Conservation (phyloP, 306 rosid genomes). For the Cicer arietinum region DNA sequence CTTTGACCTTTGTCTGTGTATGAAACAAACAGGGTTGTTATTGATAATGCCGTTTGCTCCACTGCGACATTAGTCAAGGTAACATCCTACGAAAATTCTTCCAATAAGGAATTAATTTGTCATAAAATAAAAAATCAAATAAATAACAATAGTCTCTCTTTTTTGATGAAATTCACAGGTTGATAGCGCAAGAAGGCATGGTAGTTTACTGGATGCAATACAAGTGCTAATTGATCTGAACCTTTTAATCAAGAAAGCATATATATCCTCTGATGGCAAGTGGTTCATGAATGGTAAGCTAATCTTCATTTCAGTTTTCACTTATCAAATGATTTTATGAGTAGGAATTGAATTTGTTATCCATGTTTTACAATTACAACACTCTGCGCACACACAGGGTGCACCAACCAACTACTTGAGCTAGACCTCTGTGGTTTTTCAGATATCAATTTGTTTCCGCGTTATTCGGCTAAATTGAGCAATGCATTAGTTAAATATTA, state of each 20-base stretch:
- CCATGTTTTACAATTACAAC: too few species aligned
- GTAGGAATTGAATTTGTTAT: too few species aligned
- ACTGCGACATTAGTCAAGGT: conserved; percentile 91
- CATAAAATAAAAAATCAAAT: neutral
- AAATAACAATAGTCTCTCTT: neutral
- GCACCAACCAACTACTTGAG: too few species aligned
- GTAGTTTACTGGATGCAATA: conserved; percentile 87
- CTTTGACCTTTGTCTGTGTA: conserved; percentile 49
- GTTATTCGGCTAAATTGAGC: neutral
- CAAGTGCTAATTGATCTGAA: conserved; percentile 85
- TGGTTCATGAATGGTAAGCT: conserved; percentile 98
- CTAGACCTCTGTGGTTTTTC: too few species aligned
- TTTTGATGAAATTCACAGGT: conserved; percentile 58
- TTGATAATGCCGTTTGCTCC: conserved; percentile 86
- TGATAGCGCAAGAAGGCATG: conserved; percentile 90
- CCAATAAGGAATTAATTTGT: conserved; percentile 10
- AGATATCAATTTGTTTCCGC: neutral
- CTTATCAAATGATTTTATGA: too few species aligned
- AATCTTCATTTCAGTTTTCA: neutral
- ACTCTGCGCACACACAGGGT: too few species aligned
- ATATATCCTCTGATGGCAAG: conserved; percentile 88
- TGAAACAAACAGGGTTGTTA: conserved; percentile 70
- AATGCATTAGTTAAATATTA: neutral
- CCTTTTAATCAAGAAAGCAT: conserved; percentile 82
- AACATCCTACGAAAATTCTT: conserved; percentile 37